These are phyloP conservation scores for Pythium pyrilobum DNA, from an alignment of 352 stramenopile genomes.

Conservation along the genomic window DNA sequence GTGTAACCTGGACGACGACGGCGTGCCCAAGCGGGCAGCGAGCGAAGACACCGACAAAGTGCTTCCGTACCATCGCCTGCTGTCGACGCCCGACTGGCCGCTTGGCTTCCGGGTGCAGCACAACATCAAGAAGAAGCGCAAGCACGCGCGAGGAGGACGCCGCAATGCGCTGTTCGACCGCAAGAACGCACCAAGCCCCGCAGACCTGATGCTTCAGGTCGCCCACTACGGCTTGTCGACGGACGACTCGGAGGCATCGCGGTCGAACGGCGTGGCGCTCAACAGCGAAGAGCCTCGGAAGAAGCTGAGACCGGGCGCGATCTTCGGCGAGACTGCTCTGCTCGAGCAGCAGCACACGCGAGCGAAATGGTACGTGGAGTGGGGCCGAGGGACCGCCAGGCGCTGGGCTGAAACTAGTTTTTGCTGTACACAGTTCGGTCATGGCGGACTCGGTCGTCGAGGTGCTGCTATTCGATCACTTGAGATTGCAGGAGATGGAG, in stretches of 20 bases:
- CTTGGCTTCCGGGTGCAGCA: conserved; percentile 42
- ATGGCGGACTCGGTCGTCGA: conserved; percentile 67
- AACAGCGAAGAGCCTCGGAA: conserved; percentile 25
- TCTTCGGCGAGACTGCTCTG: conserved; percentile 63
- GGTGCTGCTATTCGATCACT: conserved; percentile 63
- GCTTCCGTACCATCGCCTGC: conserved; percentile 51
- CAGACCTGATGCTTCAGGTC: conserved; percentile 13
- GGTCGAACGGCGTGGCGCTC: neutral
- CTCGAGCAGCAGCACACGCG: conserved; percentile 38
- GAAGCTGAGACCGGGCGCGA: conserved; percentile 39
- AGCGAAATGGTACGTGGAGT: conserved; percentile 42
- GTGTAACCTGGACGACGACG: neutral
- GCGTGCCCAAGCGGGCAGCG: neutral
- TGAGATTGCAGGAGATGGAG: conserved; percentile 75
- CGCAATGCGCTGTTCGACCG: conserved; percentile 36
- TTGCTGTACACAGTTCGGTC: conserved; percentile 26
- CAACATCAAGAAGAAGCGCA: conserved; percentile 31
- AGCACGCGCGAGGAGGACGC: conserved; percentile 32
- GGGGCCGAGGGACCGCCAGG: no score
- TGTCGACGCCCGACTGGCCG: conserved; percentile 59
- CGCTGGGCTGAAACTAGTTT: no score
- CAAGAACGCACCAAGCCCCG: neutral
- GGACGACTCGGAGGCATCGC: neutral
- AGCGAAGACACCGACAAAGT: conserved; percentile 19
- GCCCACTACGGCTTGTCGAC: neutral